Base-by-base conservation (phyloP, 164 flowering plant genomes). In the Nymphaea thermarum region DNA sequence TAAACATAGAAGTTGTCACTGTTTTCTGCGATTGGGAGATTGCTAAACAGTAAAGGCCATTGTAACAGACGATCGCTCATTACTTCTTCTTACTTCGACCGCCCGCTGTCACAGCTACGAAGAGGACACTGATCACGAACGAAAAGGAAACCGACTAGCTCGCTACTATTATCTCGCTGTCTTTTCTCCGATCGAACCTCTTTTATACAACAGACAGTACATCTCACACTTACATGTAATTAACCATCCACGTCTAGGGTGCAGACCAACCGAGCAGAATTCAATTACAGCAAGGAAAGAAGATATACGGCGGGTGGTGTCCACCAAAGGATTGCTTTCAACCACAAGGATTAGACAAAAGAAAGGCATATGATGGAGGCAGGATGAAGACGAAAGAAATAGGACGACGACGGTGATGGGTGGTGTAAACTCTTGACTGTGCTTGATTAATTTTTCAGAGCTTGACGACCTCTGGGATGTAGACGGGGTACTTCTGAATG, bases 391-490 rank as follows among this genome's bases (percentile, higher is more conserved):
- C 53, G 10, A 45, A 0, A 45, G 53, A 45, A 5, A 45, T 0
- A 45, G 10, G 53, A 10, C 0, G 5, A 45, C 36, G 53, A 45
- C 2, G 53, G 53, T 45, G 53, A 10, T 10, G 53, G 53, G 5
- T 5, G 51, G 5, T 45, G 5, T 10, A 5, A 45, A 45, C 10
- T 5, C 7, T 10, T 5, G 10, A 45, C 10, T 45, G 53, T 1
- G 53, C 10, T 5, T 45, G 53, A 10, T 45, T 45, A 45, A 5
- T 10, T 45, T 45, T 45, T 45, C 42, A 43, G 25, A 68, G 65
- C 65, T 68, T 68, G 65, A 68, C 66, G n/a, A 68, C 65, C 8
- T 68, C 71, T 1, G 71, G 71, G 5, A 68, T 62, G 12, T 65
- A 63, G 17, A 70, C 68, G 3, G 72, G 72, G 63, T 65, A 70